These are phyloP conservation scores for Leccinellum rugosiceps DNA, from an alignment of 768 basidiomycete species.

Conservation along the genomic window DNA sequence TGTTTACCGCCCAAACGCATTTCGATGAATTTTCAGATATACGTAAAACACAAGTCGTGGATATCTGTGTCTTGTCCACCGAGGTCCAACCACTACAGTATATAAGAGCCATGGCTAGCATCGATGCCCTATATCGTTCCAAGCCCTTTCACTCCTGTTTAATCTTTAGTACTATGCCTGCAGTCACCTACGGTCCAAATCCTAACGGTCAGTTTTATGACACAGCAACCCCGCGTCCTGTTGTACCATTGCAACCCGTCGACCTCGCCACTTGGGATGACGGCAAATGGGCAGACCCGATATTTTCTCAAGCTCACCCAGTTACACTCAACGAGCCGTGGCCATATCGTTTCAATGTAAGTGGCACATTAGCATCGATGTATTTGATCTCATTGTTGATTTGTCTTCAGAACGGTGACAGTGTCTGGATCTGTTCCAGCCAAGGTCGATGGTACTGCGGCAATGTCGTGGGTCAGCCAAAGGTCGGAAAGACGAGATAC, in stretches of 20 bases:
- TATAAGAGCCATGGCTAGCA: slow-evolving; percentile 7
- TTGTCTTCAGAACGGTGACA: slow-evolving; percentile 39
- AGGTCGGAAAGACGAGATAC: slow-evolving; percentile 43
- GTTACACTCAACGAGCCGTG: slow-evolving; percentile 45
- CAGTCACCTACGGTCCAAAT: background rate
- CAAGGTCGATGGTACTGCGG: slow-evolving; percentile 52
- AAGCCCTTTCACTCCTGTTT: background rate
- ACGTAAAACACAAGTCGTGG: slow-evolving; percentile 15
- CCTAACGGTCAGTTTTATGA: background rate
- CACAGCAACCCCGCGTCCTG: background rate
- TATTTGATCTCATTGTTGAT: background rate
- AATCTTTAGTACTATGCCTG: slow-evolving; percentile 1
- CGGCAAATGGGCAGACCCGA: slow-evolving; percentile 11
- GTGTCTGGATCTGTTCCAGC: slow-evolving; percentile 50
- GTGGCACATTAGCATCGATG: background rate
- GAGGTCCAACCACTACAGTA: background rate
- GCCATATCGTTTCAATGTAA: slow-evolving; percentile 49
- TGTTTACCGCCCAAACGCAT: slow-evolving; percentile 12
- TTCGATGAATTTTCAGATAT: slow-evolving; percentile 1
- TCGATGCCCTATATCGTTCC: background rate
- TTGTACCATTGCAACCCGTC: slow-evolving; percentile 17
- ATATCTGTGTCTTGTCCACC: slow-evolving; percentile 11
- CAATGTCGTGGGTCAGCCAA: slow-evolving; percentile 42
- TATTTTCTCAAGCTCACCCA: slow-evolving; percentile 30
- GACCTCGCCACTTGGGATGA: slow-evolving; percentile 29